A percentile compares a stretch with the other conserved stretches of the same genome.
phyloP scores from a whole-genome alignment of 495 filamentous ascomycete species.

The Penicillium flavigenum region DNA sequence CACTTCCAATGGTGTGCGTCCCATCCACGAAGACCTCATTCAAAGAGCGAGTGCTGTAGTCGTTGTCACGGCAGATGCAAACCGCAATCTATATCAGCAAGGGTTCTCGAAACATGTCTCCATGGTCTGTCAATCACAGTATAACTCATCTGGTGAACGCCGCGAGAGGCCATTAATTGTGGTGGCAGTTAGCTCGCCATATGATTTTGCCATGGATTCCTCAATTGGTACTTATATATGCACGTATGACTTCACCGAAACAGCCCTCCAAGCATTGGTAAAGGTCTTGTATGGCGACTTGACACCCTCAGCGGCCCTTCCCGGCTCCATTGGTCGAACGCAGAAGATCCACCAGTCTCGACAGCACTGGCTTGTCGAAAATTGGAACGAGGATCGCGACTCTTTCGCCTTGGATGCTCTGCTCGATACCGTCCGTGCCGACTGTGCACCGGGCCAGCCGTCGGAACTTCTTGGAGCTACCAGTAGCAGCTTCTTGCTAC shows the following conservation, averaged over 20 bases:
- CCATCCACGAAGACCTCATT: constrained; percentile 86
- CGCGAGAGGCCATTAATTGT: constrained; percentile 70
- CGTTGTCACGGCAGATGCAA: constrained; percentile 85
- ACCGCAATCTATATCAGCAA: constrained; percentile 84
- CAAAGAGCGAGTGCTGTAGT: constrained; percentile 82
- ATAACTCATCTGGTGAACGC: constrained; percentile 53
- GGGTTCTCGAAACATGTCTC: constrained; percentile 90
- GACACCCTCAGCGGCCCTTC: constrained; percentile 66
- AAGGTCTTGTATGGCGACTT: constrained; percentile 79
- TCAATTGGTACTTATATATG: constrained; percentile 85
- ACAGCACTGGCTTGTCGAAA: constrained; percentile 88
- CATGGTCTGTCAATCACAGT: constrained; percentile 84
- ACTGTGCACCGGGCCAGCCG: constrained; percentile 52
- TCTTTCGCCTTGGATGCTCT: constrained; percentile 65
- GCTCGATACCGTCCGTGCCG: constrained; percentile 61
- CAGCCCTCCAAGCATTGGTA: constrained; percentile 77
- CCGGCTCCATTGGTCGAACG: constrained; percentile 78
- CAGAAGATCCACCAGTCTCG: constrained; percentile 76
- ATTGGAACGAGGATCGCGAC: constrained; percentile 76
- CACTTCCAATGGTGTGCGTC: constrained; percentile 83
- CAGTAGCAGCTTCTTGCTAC: constrained; percentile 73
- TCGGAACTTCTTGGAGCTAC: constrained; percentile 64
- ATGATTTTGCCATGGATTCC: constrained; percentile 91
- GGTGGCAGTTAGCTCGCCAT: constrained; percentile 87
- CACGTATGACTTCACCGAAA: constrained; percentile 93